Base-by-base conservation (phyloP, 2,329 filamentous ascomycete genomes). In the Cryphonectria parasitica region DNA sequence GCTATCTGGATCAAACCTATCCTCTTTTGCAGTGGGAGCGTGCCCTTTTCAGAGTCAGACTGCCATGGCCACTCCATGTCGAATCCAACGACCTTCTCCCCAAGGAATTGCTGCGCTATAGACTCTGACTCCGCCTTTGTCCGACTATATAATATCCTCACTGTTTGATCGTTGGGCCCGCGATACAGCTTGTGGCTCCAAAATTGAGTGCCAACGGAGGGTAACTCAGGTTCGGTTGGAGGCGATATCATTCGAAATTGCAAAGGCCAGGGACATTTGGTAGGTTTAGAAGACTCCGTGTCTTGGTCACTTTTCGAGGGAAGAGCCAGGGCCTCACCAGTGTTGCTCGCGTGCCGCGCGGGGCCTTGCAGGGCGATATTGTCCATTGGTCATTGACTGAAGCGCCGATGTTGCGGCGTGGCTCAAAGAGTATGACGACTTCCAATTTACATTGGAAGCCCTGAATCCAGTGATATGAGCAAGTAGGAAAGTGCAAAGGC, bases 1-100 rank as follows among this genome's bases (percentile, higher is more conserved):
- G 95, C 93, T 34, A 98, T 79, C 79, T 98, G 95, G 58, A 98
- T 91, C 43, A 98, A 80, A 0, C 92, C 94, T 11, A 97, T 88
- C 73, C 94, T 93, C 66, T 87, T 83, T 74, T 92, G 91, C 7
- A 90, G 81, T 2, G 84, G 83, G 2, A 84, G 79, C 8, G 73
- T 75, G 28, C 79, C 82, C 3, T 77, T 82, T 1, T 65, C 54
- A 22, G 60, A 67, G 8, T 74, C 28, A 0, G 88, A 84, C 11
- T 86, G 82, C 1, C 83, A 74, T 67, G 89, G 85, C 95, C 95
- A 98, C 81, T 98, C 95, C 74, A 98, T 86, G 76, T 98, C 95
- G 72, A 98, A 94, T 0, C 95, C 95, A n/a, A 98, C 78, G 1
- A 97, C 81, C 54, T 88, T 84, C 76, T 96, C 89, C 45, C 86